Conservation (phyloP, 176 grass and related monocot species). For the Pontederia paniculata region DNA sequence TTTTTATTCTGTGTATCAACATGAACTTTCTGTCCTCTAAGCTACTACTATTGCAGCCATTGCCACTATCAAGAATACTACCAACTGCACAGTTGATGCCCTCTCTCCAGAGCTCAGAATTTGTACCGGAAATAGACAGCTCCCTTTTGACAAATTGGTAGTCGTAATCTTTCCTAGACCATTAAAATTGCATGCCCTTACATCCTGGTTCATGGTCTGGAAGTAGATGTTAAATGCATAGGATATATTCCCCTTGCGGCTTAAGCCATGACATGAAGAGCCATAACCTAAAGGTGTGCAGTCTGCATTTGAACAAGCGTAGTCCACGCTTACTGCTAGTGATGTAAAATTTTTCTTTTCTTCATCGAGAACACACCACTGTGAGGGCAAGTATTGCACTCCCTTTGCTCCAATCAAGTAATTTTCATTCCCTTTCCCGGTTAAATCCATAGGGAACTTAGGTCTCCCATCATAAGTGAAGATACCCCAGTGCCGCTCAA, state of each 20-base stretch:
- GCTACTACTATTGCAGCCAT: not conserved
- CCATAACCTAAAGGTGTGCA: conserved; percentile 64
- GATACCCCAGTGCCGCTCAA: conserved; percentile 73
- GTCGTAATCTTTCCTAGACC: conserved; percentile 20
- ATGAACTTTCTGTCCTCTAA: not conserved
- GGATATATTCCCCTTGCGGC: conserved; percentile 25
- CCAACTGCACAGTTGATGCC: not conserved
- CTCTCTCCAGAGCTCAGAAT: conserved; percentile 31
- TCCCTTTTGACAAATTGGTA: conserved; percentile 13
- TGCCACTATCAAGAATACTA: not conserved
- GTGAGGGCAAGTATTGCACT: conserved; percentile 49
- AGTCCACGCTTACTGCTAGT: conserved; percentile 40
- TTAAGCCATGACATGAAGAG: conserved; percentile 39
- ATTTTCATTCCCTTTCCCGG: conserved; percentile 30
- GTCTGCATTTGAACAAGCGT: conserved; percentile 54
- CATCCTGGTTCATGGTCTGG: conserved; percentile 34
- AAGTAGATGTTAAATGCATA: conserved; percentile 29
- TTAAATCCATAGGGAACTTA: conserved; percentile 66
- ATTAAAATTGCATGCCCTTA: conserved; percentile 15
- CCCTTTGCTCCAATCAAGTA: conserved; percentile 41
- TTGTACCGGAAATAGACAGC: conserved; percentile 24
- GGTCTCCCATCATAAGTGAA: conserved; percentile 61
- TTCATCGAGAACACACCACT: conserved; percentile 68
- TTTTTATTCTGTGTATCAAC: too few relatives aligned
- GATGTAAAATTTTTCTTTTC: conserved; percentile 38